Evolutionary conservation across 495 filamentous ascomycete genomes (phyloP), one percentile per base, ranked within the genome.

Genomic region (Gamarada debralockiae): DNA sequence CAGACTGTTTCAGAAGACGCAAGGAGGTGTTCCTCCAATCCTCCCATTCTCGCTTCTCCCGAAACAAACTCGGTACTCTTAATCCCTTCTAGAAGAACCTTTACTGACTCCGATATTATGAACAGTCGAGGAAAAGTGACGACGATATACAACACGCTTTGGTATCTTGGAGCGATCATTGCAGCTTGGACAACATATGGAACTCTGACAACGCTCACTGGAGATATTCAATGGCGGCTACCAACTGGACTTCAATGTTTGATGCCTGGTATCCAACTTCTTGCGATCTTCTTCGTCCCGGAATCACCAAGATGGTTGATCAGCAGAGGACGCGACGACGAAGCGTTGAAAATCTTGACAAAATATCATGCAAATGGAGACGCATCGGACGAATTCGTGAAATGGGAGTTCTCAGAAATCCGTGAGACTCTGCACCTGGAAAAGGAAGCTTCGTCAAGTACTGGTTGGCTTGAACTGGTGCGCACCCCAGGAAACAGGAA

Each of bases 251-350:
- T 74, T 8, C 75, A 78, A 64, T 60, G 67, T 12, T 58, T 70
- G 25, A 62, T 71, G 18, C 73, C 73, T 59, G 18, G 70, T 22
- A 60, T 58, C 20, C 42, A 46, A 27, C 47, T 63, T 7, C 12
- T 59, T 9, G 31, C 55, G 15, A 27, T 69, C n/a, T 64, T 45
- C 24, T 67, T 67, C 50, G 55, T 73, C 3, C 80, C 79, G 3
- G 78, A 81, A 67, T 80, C 76, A 2, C 79, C 79, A 18, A 73
- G 80, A 55, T 83, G 75, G 76, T 66, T 81, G 14, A 75, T 82
- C 23, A 71, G 72, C 38, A 10, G 22, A 6, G 40, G 25, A 13
- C 51, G 25, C 27, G 1, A 1, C 15, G 42, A 46, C 5, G 34
- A 47, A 27, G 8, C 17, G 21, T 18, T 3, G 4, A 22, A 37